A percentile compares a stretch with the other conserved stretches of the same genome.
Conservation (phyloP, 2,329 filamentous ascomycete species). For the Pseudocercospora ulei region DNA sequence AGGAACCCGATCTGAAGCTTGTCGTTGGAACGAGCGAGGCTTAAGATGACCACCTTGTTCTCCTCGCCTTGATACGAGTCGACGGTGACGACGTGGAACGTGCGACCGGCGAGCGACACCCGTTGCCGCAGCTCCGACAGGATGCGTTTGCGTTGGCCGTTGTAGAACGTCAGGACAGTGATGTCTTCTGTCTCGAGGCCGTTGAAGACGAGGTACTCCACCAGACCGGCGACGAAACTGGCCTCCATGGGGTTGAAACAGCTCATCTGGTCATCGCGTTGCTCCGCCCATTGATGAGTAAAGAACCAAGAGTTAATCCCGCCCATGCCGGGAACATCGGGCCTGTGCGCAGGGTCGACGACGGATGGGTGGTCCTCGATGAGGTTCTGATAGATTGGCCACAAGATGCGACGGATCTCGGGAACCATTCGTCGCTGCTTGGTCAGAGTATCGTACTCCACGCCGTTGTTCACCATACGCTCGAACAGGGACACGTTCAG, state of each 20-base stretch:
- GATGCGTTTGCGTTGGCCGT: constrained; percentile 64
- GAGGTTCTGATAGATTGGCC: constrained; percentile 53
- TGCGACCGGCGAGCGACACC: constrained; percentile 19
- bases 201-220: constrained; percentile 61
- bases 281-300: constrained; percentile 56
- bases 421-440: constrained; percentile 66
- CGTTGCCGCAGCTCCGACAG: constrained; percentile 39
- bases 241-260: constrained; percentile 63
- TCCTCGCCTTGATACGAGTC: constrained; percentile 89
- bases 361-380: constrained; percentile 52
- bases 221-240: constrained; percentile 63
- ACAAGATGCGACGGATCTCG: constrained; percentile 52
- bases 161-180: constrained; percentile 80
- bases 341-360: constrained; percentile 38
- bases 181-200: constrained; percentile 53
- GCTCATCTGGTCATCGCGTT: constrained; percentile 53
- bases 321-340: constrained; percentile 54
- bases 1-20: constrained; percentile 61
- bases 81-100: constrained; percentile 60
- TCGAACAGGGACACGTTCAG: constrained; percentile 72
- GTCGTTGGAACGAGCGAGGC: constrained; percentile 62
- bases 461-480: constrained; percentile 56
- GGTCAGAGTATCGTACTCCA: constrained; percentile 56
- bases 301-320: constrained; percentile 53
- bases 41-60: constrained; percentile 72